These are phyloP conservation scores for Groenewaldozyma sp. DNA, from an alignment of 1,139 yeast species.

Conservation along the genomic window DNA sequence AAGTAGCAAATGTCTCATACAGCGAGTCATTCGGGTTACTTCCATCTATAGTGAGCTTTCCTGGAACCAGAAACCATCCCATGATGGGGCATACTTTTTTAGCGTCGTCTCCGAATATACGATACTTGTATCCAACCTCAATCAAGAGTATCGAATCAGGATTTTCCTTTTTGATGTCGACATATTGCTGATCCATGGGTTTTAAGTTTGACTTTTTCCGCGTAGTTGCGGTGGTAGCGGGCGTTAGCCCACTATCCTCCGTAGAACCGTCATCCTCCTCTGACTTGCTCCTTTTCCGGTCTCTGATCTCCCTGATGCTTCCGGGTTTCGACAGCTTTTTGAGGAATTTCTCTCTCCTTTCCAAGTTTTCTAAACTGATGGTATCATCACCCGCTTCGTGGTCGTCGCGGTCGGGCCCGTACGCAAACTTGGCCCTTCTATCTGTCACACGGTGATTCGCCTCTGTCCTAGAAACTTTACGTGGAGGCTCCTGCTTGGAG, in stretches of 20 bases:
- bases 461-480: background rate
- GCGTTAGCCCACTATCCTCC: conserved; percentile 5
- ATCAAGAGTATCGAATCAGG: conserved; percentile 64
- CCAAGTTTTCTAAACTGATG: no score
- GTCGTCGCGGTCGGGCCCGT: background rate
- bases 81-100: conserved; percentile 52
- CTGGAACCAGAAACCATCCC: conserved; percentile 65
- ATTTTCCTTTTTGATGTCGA: conserved; percentile 50
- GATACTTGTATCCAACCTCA: conserved; percentile 87
- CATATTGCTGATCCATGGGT: conserved; percentile 72
- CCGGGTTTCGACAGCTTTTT: conserved; percentile 16
- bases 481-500: background rate
- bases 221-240: conserved; percentile 1
- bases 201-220: conserved; percentile 35
- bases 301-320: conserved; percentile 15
- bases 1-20: conserved; percentile 62
- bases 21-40: conserved; percentile 31
- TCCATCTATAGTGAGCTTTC: conserved; percentile 45
- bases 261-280: conserved; percentile 4
- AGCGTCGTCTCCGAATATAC: conserved; percentile 82
- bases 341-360: conserved; percentile 9
- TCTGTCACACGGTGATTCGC: background rate
- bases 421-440: background rate
- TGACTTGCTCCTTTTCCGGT: conserved; percentile 2
- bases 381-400: background rate